These are phyloP conservation scores for Aurantiochytrium sp. DNA, from an alignment of 108 stramenopile species.

Conservation along the genomic window DNA sequence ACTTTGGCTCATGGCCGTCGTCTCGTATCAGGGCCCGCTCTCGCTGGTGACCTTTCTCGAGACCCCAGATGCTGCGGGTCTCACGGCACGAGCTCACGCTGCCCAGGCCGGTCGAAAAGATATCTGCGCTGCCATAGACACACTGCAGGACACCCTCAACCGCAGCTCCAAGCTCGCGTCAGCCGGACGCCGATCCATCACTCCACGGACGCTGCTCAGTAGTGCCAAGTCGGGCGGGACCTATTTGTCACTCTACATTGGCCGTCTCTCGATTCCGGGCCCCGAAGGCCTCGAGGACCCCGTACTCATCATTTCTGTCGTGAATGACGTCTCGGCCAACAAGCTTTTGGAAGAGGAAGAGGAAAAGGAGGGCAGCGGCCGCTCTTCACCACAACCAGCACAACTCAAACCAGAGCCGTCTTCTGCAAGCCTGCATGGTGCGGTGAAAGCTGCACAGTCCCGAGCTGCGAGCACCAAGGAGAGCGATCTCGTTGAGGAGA, in stretches of 20 bases:
- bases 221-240: not conserved
- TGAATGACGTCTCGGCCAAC: not conserved
- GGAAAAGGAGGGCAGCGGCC: no score
- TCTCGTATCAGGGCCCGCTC: not conserved
- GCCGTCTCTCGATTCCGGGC: not conserved
- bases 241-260: not conserved
- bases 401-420: not conserved
- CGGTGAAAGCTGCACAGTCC: not conserved
- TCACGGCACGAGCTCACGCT: not conserved
- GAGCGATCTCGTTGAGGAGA: slow-evolving; percentile 1
- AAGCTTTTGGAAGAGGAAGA: not conserved
- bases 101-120: not conserved
- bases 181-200: not conserved
- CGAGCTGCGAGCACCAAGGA: not conserved
- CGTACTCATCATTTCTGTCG: not conserved
- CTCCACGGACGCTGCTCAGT: not conserved
- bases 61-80: not conserved
- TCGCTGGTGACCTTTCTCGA: not conserved
- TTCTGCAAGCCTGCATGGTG: not conserved
- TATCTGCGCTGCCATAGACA: not conserved
- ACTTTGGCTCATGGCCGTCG: not conserved
- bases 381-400: not conserved
- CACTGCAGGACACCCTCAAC: not conserved
- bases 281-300: not conserved
- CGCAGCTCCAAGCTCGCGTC: not conserved